A percentile compares a stretch with the other conserved stretches of the same genome.
These are phyloP conservation scores for Phytophthora pistaciae DNA, from an alignment of 352 stramenopile genomes.

Conservation along the genomic window DNA sequence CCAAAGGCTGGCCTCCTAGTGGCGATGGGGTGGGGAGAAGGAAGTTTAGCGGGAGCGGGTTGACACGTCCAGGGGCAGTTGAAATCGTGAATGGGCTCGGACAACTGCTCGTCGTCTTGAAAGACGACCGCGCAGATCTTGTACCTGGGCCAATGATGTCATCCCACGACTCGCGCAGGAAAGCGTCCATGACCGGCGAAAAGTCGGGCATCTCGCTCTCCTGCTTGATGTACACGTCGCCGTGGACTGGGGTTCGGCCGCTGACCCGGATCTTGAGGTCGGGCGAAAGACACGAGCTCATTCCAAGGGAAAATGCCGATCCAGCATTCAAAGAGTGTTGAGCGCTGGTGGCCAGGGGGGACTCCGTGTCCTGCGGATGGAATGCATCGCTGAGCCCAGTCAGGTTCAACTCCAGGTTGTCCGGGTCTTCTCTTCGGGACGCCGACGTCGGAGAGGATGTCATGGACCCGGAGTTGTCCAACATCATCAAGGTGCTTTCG, in stretches of 20 bases:
- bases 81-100: slow-evolving; percentile 21
- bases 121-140: slow-evolving; percentile 37
- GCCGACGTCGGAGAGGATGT: slow-evolving; percentile 24
- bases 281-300: slow-evolving; percentile 26
- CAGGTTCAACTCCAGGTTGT: slow-evolving; percentile 58
- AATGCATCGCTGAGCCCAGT: slow-evolving; percentile 59
- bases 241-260: slow-evolving; percentile 26
- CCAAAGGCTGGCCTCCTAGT: slow-evolving; percentile 14
- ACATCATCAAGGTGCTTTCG: slow-evolving; percentile 74
- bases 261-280: slow-evolving; percentile 50
- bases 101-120: slow-evolving; percentile 17
- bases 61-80: slow-evolving; percentile 29
- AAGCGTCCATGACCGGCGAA: slow-evolving; percentile 67
- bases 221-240: slow-evolving; percentile 49
- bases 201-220: slow-evolving; percentile 47
- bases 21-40: slow-evolving; percentile 23
- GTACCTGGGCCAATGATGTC: slow-evolving; percentile 45
- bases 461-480: slow-evolving; percentile 42
- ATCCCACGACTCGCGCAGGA: slow-evolving; percentile 67
- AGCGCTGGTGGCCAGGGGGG: slow-evolving; percentile 17
- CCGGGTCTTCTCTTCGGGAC: slow-evolving; percentile 43
- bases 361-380: slow-evolving; percentile 35
- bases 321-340: slow-evolving; percentile 5
- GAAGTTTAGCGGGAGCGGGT: slow-evolving; percentile 42
- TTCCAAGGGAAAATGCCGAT: background rate